Percentiles rank a stretch among this genome's conserved stretches.
Conservation (phyloP, 1,284 basidiomycete species). For the Kalmanozyma brasiliensis region DNA sequence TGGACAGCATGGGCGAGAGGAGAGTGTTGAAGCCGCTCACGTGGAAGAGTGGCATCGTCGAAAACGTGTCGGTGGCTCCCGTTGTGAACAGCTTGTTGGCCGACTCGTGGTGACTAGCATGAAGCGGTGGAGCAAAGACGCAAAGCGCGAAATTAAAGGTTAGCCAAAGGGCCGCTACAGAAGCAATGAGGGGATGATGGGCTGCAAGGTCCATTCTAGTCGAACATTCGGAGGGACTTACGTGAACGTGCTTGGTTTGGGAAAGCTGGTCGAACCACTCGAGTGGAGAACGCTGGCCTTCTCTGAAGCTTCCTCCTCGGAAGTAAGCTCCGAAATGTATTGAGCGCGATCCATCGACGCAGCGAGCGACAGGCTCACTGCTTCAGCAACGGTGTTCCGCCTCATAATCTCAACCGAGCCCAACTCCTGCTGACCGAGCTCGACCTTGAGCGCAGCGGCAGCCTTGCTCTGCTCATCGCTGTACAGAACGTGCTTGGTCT, state of each 20-base stretch:
- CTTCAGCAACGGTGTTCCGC: constrained; percentile 3
- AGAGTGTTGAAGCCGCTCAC: constrained; percentile 9
- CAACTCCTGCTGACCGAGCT: neutral
- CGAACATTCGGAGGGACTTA: too few relatives aligned
- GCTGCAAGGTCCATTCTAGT: too few relatives aligned
- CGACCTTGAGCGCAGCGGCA: neutral
- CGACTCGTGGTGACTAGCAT: neutral
- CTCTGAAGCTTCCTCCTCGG: constrained; percentile 6
- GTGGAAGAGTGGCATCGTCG: constrained; percentile 33
- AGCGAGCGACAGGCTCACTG: constrained; percentile 1
- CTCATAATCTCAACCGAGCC: neutral
- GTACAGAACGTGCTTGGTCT: constrained; percentile 6
- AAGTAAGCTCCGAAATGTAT: constrained; percentile 2
- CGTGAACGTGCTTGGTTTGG: constrained; percentile 25
- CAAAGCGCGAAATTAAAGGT: too few relatives aligned
- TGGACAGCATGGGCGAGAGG: neutral
- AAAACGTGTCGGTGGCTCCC: too few relatives aligned
- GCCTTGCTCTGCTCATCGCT: neutral
- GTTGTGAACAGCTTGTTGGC: too few relatives aligned
- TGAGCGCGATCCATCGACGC: neutral
- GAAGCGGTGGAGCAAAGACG: too few relatives aligned
- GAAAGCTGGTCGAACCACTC: constrained; percentile 40
- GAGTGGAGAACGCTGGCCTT: constrained; percentile 19
- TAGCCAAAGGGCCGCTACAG: too few relatives aligned
- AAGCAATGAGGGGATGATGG: too few relatives aligned